phyloP scores from a whole-genome alignment of 192 early-diverging fungal genomes.

The Coemansia sp. region DNA sequence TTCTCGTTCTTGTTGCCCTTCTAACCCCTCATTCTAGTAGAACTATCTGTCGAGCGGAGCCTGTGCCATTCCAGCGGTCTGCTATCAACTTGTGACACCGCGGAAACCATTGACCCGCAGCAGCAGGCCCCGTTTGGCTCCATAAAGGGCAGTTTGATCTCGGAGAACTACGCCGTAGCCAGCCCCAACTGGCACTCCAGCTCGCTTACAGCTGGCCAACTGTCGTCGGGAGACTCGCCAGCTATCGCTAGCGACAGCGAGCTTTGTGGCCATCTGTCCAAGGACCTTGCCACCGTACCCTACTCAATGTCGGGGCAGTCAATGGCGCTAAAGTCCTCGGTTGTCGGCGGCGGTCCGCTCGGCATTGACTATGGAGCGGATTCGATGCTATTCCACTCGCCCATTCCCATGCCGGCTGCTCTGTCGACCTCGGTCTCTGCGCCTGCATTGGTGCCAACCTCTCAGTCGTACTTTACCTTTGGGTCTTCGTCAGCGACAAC shows the following conservation, averaged over 20 bases:
- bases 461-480: constrained; percentile 15
- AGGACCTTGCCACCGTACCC: constrained; percentile 4
- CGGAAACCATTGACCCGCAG: neutral
- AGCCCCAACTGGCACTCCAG: neutral
- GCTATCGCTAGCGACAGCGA: neutral
- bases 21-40: neutral
- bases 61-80: neutral
- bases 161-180: neutral
- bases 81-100: neutral
- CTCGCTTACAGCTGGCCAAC: neutral
- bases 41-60: neutral
- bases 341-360: constrained; percentile 21
- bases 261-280: constrained; percentile 1
- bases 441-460: constrained; percentile 7
- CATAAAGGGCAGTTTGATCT: neutral
- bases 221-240: neutral
- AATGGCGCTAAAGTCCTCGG: constrained; percentile 16
- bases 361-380: constrained; percentile 7
- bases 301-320: constrained; percentile 24
- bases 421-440: neutral
- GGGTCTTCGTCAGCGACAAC: constrained; percentile 11
- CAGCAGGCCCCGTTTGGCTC: neutral
- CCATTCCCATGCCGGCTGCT: constrained; percentile 1
- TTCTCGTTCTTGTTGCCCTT: neutral
- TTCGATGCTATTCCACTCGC: constrained; percentile 8